Conservation (phyloP, 768 basidiomycete genomes). For the Auriscalpium microsporum region DNA sequence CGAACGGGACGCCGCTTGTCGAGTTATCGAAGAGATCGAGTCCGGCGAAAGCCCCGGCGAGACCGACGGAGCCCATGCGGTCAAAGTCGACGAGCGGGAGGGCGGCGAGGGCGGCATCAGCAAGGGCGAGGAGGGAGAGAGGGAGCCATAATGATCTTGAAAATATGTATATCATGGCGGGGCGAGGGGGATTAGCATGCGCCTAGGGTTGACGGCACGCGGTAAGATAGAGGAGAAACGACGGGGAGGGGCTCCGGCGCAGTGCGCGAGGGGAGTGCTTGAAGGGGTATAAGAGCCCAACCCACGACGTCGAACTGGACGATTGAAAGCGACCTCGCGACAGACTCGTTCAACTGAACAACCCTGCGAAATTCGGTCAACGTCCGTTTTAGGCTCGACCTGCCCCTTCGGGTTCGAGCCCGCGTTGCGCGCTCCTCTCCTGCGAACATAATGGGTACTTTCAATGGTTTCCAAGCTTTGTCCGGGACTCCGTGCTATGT, state of each 20-base stretch:
- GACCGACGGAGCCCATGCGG: constrained; percentile 86
- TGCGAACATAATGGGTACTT: too few species aligned
- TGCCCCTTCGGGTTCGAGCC: neutral
- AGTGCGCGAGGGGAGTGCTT: neutral
- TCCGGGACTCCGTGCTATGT: too few species aligned
- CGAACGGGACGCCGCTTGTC: constrained; percentile 44
- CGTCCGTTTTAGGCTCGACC: neutral
- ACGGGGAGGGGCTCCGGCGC: neutral
- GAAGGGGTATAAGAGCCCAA: neutral
- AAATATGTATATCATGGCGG: constrained; percentile 3
- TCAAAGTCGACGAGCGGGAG: constrained; percentile 49
- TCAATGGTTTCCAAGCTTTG: too few species aligned
- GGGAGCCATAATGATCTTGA: constrained; percentile 13
- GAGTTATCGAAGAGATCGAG: constrained; percentile 65
- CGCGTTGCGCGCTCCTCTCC: too few species aligned
- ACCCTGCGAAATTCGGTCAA: neutral
- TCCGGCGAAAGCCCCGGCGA: constrained; percentile 84
- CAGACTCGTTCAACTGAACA: constrained; percentile 2
- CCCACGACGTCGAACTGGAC: neutral
- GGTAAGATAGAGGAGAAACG: neutral
- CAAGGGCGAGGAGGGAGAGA: constrained; percentile 20
- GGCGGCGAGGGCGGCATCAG: constrained; percentile 24
- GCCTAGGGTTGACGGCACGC: neutral
- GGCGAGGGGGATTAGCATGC: constrained; percentile 3
- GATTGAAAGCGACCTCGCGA: constrained; percentile 7